Conservation (phyloP, 768 basidiomycete species). For the Leccinum variicolor region DNA sequence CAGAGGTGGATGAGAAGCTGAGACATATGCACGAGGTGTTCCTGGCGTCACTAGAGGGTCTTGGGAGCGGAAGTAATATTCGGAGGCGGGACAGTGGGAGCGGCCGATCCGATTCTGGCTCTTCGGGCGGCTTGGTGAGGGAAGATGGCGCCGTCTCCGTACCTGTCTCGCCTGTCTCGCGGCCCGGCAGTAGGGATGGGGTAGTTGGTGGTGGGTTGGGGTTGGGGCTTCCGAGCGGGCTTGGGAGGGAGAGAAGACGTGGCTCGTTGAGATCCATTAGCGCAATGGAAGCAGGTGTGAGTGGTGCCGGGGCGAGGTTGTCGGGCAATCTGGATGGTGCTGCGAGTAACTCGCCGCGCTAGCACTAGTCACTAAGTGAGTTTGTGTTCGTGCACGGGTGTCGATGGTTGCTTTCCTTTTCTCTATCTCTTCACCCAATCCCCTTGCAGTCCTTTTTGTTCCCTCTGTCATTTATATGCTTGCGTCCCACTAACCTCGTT, state of each 20-base stretch:
- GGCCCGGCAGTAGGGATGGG: constrained; percentile 10
- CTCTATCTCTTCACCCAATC: neutral
- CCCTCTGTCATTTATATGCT: neutral
- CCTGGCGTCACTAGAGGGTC: constrained; percentile 57
- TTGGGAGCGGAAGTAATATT: constrained; percentile 37
- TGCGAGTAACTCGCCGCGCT: constrained; percentile 21
- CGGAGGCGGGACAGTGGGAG: constrained; percentile 24
- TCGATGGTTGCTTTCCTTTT: neutral
- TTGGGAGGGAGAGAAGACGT: constrained; percentile 22
- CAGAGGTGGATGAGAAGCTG: constrained; percentile 63
- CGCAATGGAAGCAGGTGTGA: constrained; percentile 12
- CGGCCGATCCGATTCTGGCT: constrained; percentile 12
- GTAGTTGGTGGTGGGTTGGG: constrained; percentile 7
- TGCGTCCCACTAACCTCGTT: constrained; percentile 2
- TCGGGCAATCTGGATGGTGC: constrained; percentile 36
- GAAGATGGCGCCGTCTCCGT: constrained; percentile 1
- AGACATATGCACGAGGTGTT: constrained; percentile 68
- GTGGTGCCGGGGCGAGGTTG: constrained; percentile 33
- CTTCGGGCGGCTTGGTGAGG: constrained; percentile 5
- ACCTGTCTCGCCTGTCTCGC: constrained; percentile 2
- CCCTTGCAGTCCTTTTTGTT: neutral
- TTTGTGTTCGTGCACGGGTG: neutral
- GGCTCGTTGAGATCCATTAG: constrained; percentile 33
- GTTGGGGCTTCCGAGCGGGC: constrained; percentile 11
- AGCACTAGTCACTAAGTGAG: constrained; percentile 8